Base-by-base conservation (phyloP, 1,284 basidiomycete species). In the Ganoderma resinaceum region DNA sequence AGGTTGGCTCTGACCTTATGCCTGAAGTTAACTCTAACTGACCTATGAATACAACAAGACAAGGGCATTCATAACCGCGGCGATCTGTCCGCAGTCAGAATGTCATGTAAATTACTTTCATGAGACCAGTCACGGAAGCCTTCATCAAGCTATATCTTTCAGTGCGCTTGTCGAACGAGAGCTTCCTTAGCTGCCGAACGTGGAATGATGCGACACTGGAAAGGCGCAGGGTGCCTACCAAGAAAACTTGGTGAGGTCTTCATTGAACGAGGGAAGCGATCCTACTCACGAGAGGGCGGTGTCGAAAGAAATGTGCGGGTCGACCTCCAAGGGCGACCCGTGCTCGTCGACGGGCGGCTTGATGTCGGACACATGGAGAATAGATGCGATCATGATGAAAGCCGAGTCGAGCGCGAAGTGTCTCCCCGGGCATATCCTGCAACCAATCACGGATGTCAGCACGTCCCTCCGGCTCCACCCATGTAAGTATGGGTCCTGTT, bases 361-460 rank as follows among this genome's bases (percentile, higher is more conserved):
- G 46, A 71, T 67, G 61, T 65, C 43, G 63, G 67, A 67, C 5
- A 62, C 67, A 42, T 71, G 70, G 23, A 73, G 70, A 16, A 73
- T 61, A 12, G 66, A 69, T 20, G 70, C 67, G 29, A 70, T 61
- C 23, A 42, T 65, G 62, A 73, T 64, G 63, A 71, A 73, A 1
- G 72, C 57, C 5, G 66, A 63, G 6, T 65, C 67, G 29, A 66
- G 55, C 1, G 76, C 76, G 26, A 74, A 73, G 55, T 73, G 65
- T 11, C 73, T 62, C 1, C 76, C 76, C 0, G 76, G 74, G 58
- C 76, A 77, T 12, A 76, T 73, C 43, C 76, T 74, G 38, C 53
- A 11, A 58, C 6, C 16, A 18, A 8, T 11, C 8, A 12, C 2
- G 18, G 12, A 35, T 55, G 11, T 62, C 9, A 46, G 42, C 16